phyloP scores from a whole-genome alignment of 768 basidiomycete species.

The Kondoa subrosea region DNA sequence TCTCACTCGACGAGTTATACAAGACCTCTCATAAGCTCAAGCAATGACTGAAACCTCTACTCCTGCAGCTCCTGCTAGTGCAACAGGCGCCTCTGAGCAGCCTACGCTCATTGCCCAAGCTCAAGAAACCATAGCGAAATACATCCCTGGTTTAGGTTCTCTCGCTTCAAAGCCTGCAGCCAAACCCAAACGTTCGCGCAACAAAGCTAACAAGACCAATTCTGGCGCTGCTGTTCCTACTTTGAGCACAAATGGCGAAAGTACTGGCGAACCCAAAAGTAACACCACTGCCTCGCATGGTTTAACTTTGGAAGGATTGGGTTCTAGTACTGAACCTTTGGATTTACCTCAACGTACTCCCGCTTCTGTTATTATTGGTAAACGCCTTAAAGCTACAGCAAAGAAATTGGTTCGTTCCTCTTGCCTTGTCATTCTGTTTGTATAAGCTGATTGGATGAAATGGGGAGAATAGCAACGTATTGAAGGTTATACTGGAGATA shows the following conservation, averaged over 20 bases:
- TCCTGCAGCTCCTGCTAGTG: too few relatives aligned
- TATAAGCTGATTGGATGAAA: not conserved
- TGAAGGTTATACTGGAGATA: slow-evolving; percentile 22
- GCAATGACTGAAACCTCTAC: not conserved
- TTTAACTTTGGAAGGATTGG: not conserved
- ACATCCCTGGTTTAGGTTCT: not conserved
- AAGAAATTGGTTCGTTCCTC: slow-evolving; percentile 27
- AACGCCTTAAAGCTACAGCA: slow-evolving; percentile 24
- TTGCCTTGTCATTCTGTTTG: not conserved
- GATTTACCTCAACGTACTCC: slow-evolving; percentile 17
- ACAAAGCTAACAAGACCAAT: not conserved
- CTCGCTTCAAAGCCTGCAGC: not conserved
- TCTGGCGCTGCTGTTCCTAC: too few relatives aligned
- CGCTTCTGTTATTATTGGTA: slow-evolving; percentile 21
- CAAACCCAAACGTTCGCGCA: not conserved
- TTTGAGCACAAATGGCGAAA: too few relatives aligned
- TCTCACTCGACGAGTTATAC: too few relatives aligned
- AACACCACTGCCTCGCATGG: too few relatives aligned
- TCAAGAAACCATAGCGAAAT: not conserved
- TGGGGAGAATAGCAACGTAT: slow-evolving; percentile 24
- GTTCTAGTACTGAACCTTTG: not conserved
- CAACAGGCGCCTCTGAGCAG: not conserved
- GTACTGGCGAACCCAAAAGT: too few relatives aligned
- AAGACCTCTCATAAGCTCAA: not conserved
- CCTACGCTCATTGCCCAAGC: not conserved